Conservation (phyloP, 768 basidiomycete genomes). For the Phanerodontia chrysosporium region DNA sequence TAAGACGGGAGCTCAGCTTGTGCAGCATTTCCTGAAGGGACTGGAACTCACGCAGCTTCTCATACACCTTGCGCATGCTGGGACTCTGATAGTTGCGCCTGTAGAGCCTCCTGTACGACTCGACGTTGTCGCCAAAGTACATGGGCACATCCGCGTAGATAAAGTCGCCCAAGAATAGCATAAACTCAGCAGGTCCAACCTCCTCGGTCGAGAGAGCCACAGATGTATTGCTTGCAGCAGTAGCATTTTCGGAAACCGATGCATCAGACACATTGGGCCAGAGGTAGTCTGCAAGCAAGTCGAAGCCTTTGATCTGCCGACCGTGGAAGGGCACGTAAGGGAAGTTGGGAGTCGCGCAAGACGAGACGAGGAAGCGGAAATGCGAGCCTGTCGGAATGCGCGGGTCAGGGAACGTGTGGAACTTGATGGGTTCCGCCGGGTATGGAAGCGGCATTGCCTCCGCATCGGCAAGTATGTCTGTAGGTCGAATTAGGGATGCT, state of each 20-base stretch:
- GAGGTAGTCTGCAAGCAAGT: conserved; percentile 56
- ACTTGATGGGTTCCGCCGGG: conserved; percentile 47
- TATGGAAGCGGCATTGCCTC: conserved; percentile 46
- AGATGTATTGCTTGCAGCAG: not conserved
- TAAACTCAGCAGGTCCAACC: conserved; percentile 44
- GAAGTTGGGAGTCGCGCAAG: conserved; percentile 68
- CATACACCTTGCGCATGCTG: conserved; percentile 65
- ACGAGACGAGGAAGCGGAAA: conserved; percentile 68
- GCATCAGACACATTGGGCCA: conserved; percentile 27
- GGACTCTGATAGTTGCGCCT: conserved; percentile 61
- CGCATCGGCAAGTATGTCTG: conserved; percentile 39
- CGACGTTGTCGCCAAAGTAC: conserved; percentile 53
- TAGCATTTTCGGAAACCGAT: not conserved
- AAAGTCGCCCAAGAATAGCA: conserved; percentile 71
- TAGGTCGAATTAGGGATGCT: not conserved
- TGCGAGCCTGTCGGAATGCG: conserved; percentile 46
- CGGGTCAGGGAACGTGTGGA: conserved; percentile 75
- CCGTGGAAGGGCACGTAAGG: conserved; percentile 59
- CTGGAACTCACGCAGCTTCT: conserved; percentile 55
- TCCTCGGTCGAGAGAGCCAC: conserved; percentile 6
- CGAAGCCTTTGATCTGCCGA: conserved; percentile 57
- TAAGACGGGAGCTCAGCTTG: conserved; percentile 1
- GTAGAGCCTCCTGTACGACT: conserved; percentile 63
- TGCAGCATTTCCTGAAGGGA: not conserved
- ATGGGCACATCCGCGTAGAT: conserved; percentile 72